phyloP scores from a whole-genome alignment of 257 asterid species.

The Plantago elongata region DNA sequence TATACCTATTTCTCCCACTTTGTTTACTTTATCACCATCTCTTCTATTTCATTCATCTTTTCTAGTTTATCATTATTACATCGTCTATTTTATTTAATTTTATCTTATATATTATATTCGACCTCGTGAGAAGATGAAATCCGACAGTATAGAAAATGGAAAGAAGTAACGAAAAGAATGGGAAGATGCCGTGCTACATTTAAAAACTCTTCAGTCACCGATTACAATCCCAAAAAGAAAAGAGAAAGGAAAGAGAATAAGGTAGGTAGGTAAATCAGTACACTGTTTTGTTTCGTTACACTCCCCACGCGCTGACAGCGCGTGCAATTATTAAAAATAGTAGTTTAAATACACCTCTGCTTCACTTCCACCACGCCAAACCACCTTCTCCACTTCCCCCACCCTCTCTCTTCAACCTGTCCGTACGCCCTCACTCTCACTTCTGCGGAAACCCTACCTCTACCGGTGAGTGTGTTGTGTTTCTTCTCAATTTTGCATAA shows the following conservation, averaged over 20 bases:
- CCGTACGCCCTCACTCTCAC: background rate
- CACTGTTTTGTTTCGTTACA: background rate
- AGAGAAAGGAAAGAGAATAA: background rate
- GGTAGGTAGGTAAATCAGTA: background rate
- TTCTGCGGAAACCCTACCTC: background rate
- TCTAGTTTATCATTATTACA: too few relatives aligned
- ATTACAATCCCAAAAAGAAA: too few relatives aligned
- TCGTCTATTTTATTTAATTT: too few relatives aligned
- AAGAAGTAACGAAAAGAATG: too few relatives aligned
- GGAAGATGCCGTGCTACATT: too few relatives aligned
- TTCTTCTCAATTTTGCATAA: background rate
- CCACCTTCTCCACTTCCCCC: background rate
- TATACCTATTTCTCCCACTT: too few relatives aligned
- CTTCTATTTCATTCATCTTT: too few relatives aligned
- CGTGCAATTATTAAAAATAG: background rate
- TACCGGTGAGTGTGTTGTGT: background rate
- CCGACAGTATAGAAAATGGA: too few relatives aligned
- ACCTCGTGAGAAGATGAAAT: too few relatives aligned
- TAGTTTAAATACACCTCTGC: background rate
- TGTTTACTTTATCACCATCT: too few relatives aligned
- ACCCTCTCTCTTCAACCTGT: background rate
- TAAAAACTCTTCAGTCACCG: too few relatives aligned
- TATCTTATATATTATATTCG: too few relatives aligned
- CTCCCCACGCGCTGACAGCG: background rate
- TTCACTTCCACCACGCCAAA: background rate